Base-by-base conservation (phyloP, 1,284 basidiomycete genomes). In the Dichomitus squalens region DNA sequence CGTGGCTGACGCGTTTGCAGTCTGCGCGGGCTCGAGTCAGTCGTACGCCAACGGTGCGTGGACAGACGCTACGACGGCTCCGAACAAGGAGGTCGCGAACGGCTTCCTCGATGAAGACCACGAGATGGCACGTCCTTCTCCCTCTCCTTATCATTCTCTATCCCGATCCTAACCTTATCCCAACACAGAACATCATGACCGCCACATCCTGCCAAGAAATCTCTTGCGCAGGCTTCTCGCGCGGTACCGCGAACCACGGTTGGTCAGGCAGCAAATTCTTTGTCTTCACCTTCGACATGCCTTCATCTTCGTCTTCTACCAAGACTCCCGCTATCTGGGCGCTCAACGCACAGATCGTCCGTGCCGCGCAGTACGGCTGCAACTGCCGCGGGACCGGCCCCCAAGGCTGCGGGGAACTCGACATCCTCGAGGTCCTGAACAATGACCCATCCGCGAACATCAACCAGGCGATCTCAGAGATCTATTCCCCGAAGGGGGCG, bases 311-410 rank as follows among this genome's bases (percentile, higher is more conserved):
- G 3, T 53, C 58, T 57, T 44, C 62, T 16, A 36, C 55, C 25
- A 58, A 64, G 48, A 59, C 66, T 11, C 69, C 71, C 60, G 70
- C 70, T 36, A 65, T 71, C 63, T 72, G 71, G 71, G 61, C 61
- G 8, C 64, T 72, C 21, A 69, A 70, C 63, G 68, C 59, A 35
- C 71, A 72, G 53, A 59, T 72, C 52, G 70, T 70, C 34, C 68
- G 70, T 60, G 41, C 67, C 9, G 71, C 71, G 33, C 66, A 72
- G 57, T 72, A 72, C 64, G 71, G 71, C 52, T 72, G 71, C 67
- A 72, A 72, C 66, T 72, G 71, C 68, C 71, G 71, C 38, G 67
- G 67, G 53, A 65, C 65, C 39, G 60, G 59, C 38, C 38, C 54
- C 2, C 62, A 61, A 43, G 68, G 69, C 21, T 72, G 71, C 56